Base-by-base conservation (phyloP, 2,329 filamentous ascomycete genomes). In the Clarireedia homoeocarpa region DNA sequence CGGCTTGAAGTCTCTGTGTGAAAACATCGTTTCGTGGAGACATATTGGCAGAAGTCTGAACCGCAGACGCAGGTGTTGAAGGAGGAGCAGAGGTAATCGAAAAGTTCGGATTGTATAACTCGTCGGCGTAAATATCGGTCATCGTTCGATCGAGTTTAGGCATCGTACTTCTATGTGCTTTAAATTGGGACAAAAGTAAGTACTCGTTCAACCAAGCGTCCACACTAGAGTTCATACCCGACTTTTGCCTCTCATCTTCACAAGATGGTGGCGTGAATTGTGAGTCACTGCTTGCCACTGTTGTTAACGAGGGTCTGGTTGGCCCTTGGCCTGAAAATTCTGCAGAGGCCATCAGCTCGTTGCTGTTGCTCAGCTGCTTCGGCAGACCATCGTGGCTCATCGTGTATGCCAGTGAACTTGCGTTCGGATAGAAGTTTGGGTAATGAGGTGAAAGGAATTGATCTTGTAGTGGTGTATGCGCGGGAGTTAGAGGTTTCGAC, bases 81-180 rank as follows among this genome's bases (percentile, higher is more conserved):
- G 82, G 74, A 3, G 82, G 73, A 4, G 82, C 73, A 0, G 81
- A 78, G 0, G 80, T 80, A 65, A 84, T 77, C 36, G 75, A 77
- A 58, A 84, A 83, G 63, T 77, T 80, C 0, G 87, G 85, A 64
- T 86, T 91, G 75, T 89, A 95, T 0, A 95, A 79, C 70, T 94
- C 89, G 69, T 96, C 91, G 65, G 83, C 80, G 67, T 88, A 92
- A 50, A 89, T 80, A 67, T 95, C 90, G 17, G 90, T 92, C 73
- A 94, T 89, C 0, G 91, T 94, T 56, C 90, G 81, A 63, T 91
- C 86, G 61, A 95, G 80, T 72, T 92, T 94, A 26, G 91, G 87
- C 26, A 84, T 75, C 12, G 77, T 75, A 59, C 75, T 75, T 82
- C 79, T 83, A 77, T 65, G 71, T 75, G 71, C 67, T 74, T 71